These are phyloP conservation scores for Cucumis hystrix DNA, from an alignment of 306 rosid species.

Conservation along the genomic window DNA sequence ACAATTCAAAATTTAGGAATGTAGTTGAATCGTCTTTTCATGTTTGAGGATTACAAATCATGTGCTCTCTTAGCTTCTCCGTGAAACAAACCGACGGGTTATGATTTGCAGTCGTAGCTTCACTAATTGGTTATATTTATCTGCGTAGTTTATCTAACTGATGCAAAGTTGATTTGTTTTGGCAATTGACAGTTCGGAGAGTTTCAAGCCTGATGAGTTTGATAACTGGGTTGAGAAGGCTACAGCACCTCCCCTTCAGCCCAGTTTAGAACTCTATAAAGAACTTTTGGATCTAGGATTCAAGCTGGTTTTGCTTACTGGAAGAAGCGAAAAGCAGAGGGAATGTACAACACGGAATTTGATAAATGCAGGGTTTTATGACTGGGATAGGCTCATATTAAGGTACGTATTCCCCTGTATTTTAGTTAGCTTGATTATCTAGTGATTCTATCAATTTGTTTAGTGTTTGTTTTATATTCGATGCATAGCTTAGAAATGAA, in stretches of 20 bases:
- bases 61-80: background rate
- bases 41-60: background rate
- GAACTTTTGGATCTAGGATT: conserved; percentile 55
- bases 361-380: conserved; percentile 49
- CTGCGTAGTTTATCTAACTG: background rate
- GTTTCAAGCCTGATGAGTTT: conserved; percentile 43
- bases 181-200: conserved; percentile 41
- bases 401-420: conserved; percentile 28
- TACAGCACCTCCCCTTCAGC: conserved; percentile 42
- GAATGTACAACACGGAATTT: conserved; percentile 51
- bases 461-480: background rate
- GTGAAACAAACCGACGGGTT: background rate
- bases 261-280: conserved; percentile 70
- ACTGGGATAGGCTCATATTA: conserved; percentile 68
- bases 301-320: conserved; percentile 80
- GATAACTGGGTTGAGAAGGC: conserved; percentile 66
- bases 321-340: conserved; percentile 57
- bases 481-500: background rate
- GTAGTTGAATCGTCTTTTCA: background rate
- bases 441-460: background rate
- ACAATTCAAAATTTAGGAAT: background rate
- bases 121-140: background rate
- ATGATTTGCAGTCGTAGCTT: background rate
- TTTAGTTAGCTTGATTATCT: background rate
- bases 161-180: conserved; percentile 2